These are phyloP conservation scores for Huntiella abstrusa DNA, from an alignment of 2,329 filamentous ascomycete species.

Conservation along the genomic window DNA sequence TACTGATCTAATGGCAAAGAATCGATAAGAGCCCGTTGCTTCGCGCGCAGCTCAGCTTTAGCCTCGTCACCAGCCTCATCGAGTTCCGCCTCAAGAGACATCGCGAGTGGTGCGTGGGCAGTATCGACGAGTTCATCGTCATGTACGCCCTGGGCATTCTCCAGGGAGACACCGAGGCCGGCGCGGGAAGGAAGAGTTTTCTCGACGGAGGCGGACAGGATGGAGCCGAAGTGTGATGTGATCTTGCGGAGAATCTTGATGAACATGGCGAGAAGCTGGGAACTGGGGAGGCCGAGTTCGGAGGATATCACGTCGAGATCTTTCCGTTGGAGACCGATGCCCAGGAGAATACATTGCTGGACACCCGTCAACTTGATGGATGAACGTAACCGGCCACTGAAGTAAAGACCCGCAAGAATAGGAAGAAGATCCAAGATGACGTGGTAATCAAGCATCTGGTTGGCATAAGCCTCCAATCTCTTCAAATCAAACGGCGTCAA, in stretches of 20 bases:
- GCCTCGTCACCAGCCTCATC: conserved; percentile 67
- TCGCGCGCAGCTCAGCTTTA: conserved; percentile 49
- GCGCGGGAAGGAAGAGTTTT: conserved; percentile 42
- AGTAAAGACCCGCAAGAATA: conserved; percentile 64
- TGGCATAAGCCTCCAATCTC: conserved; percentile 83
- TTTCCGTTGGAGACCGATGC: conserved; percentile 79
- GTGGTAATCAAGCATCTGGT: conserved; percentile 95
- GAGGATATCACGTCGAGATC: conserved; percentile 61
- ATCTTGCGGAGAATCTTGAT: conserved; percentile 89
- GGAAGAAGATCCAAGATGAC: conserved; percentile 89
- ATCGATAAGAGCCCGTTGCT: conserved; percentile 78
- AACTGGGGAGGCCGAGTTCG: conserved; percentile 54
- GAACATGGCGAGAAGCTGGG: conserved; percentile 87
- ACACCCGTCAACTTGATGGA: conserved; percentile 58
- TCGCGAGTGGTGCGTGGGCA: conserved; percentile 51
- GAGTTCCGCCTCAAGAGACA: conserved; percentile 60
- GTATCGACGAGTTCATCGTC: conserved; percentile 49
- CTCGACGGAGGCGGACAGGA: conserved; percentile 58
- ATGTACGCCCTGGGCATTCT: conserved; percentile 42
- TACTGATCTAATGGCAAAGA: conserved; percentile 71
- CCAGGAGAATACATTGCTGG: conserved; percentile 74
- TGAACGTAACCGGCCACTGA: conserved; percentile 52
- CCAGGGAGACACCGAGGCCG: conserved; percentile 37
- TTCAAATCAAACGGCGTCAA: conserved; percentile 90
- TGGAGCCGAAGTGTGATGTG: conserved; percentile 52